Evolutionary conservation across 2,329 filamentous ascomycete genomes (phyloP).

Genomic region (Plenodomus biglobosus): DNA sequence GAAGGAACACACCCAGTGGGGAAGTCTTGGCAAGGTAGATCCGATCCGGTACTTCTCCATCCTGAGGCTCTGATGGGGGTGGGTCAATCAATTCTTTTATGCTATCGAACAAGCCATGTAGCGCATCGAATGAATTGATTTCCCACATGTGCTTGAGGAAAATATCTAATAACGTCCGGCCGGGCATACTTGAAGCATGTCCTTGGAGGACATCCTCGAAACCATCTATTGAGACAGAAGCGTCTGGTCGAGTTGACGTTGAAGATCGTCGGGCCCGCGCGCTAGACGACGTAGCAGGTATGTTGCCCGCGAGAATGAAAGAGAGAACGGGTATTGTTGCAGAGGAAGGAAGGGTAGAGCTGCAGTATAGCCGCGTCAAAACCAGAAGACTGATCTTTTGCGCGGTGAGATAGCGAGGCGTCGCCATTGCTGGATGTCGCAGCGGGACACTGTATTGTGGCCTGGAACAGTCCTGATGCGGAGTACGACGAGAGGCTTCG

Average conservation of each 20-base stretch:
- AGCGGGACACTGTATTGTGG: not conserved
- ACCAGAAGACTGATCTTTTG: conserved; percentile 81
- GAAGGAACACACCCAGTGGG: conserved; percentile 78
- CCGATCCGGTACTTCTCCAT: conserved; percentile 32
- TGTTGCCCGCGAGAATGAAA: conserved; percentile 73
- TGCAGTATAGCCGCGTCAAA: conserved; percentile 79
- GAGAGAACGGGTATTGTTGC: conserved; percentile 76
- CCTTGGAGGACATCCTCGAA: conserved; percentile 52
- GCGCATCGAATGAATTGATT: conserved; percentile 75
- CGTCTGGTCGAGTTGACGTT: conserved; percentile 39
- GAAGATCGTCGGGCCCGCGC: conserved; percentile 19
- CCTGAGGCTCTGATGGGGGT: conserved; percentile 20
- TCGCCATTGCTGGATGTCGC: conserved; percentile 44
- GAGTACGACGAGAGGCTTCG: not conserved
- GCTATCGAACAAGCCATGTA: conserved; percentile 74
- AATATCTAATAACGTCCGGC: conserved; percentile 82
- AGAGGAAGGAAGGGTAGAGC: conserved; percentile 66
- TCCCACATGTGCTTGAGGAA: conserved; percentile 82
- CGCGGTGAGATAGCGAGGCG: conserved; percentile 85
- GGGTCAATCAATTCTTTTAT: conserved; percentile 62
- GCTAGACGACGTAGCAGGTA: conserved; percentile 40
- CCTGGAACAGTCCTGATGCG: not conserved
- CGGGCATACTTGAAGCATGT: conserved; percentile 62
- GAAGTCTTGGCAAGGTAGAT: conserved; percentile 72
- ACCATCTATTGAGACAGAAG: conserved; percentile 39